Conservation (phyloP, 2,329 filamentous ascomycete species). For the Stachybotrys chartarum region DNA sequence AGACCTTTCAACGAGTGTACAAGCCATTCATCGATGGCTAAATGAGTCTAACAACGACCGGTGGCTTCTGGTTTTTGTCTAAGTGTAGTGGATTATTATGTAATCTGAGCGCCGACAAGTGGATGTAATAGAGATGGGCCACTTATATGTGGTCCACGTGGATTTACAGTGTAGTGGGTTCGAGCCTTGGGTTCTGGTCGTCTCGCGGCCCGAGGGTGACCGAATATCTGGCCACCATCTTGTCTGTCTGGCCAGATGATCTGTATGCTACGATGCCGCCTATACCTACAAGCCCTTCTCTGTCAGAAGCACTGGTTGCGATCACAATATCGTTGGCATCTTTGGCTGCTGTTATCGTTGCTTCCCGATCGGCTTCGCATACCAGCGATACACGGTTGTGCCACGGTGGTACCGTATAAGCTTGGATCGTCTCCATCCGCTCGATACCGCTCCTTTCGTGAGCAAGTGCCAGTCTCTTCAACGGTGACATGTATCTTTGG, state of each 20-base stretch:
- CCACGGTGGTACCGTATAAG: background rate
- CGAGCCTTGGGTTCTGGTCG: constrained; percentile 6
- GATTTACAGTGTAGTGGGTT: too few species aligned
- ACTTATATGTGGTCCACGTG: background rate
- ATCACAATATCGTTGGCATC: constrained; percentile 4
- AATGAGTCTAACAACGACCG: constrained; percentile 20
- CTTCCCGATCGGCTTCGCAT: background rate
- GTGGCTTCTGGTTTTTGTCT: too few species aligned
- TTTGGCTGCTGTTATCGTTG: background rate
- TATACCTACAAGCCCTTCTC: constrained; percentile 3
- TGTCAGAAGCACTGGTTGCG: constrained; percentile 3
- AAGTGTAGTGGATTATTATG: constrained; percentile 4
- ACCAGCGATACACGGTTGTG: background rate
- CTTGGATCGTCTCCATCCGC: constrained; percentile 4
- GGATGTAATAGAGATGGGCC: constrained; percentile 4
- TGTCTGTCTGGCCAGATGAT: background rate
- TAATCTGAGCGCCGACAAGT: constrained; percentile 2
- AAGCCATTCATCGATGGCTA: constrained; percentile 30
- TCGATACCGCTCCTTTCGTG: background rate
- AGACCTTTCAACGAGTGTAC: constrained; percentile 17
- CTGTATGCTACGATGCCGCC: constrained; percentile 3
- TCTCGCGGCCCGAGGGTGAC: constrained; percentile 5
- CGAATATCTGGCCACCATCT: constrained; percentile 6
- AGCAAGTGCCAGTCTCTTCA: constrained; percentile 1
- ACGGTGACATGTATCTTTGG: constrained; percentile 1